These are phyloP conservation scores for Starmera caribaea DNA, from an alignment of 805 yeast genomes.

Conservation along the genomic window DNA sequence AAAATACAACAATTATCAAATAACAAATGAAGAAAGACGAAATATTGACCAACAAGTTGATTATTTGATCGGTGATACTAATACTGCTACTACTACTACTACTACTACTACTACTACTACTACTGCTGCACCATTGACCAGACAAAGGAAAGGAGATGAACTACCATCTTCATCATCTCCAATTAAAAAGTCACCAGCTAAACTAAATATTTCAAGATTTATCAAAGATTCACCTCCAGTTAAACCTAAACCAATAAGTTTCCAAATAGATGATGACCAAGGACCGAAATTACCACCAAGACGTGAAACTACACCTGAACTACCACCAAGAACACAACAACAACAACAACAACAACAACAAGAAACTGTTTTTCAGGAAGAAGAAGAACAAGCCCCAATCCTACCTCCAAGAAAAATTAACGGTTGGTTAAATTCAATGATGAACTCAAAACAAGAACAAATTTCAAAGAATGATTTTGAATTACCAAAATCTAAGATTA, in stretches of 20 bases:
- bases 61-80: slow-evolving; percentile 7
- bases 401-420: not conserved
- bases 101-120: not conserved
- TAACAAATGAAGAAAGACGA: slow-evolving; percentile 10
- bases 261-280: not conserved
- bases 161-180: slow-evolving; percentile 2
- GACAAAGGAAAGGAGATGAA: not conserved
- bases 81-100: not conserved
- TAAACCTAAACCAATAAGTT: not conserved
- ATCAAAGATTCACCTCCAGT: not conserved
- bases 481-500: slow-evolving; percentile 15
- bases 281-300: not conserved
- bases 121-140: not conserved
- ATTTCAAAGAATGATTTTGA: not conserved
- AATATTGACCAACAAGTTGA: slow-evolving; percentile 11
- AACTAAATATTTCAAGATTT: slow-evolving; percentile 4
- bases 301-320: not conserved
- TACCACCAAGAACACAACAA: not conserved
- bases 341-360: not conserved
- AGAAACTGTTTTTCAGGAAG: not conserved
- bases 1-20: slow-evolving; percentile 9
- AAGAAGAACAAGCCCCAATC: no score
- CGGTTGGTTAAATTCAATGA: slow-evolving; percentile 1
- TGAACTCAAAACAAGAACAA: not conserved
- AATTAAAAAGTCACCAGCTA: slow-evolving; percentile 13